Evolutionary conservation across 2,329 filamentous ascomycete species (phyloP).

Genomic region (Alternaria sp.): DNA sequence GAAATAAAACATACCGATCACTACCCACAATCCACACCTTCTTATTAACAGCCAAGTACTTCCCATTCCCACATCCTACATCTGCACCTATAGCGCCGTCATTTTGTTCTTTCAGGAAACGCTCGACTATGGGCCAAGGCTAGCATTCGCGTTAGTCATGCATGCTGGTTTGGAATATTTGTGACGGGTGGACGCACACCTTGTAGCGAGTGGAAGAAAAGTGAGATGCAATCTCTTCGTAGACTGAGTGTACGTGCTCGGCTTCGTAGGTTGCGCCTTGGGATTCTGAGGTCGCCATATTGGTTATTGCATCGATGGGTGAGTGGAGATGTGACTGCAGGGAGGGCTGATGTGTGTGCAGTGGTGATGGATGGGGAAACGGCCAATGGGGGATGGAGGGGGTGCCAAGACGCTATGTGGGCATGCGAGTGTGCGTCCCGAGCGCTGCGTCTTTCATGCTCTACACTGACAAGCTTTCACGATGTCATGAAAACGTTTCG

Average conservation of each 20-base stretch:
- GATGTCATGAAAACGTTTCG: neutral
- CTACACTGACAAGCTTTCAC: neutral
- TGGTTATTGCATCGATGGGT: neutral
- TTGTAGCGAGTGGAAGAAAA: constrained; percentile 81
- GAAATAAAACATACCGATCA: constrained; percentile 69
- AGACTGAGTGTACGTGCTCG: constrained; percentile 87
- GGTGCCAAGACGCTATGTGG: constrained; percentile 10
- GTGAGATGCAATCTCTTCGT: constrained; percentile 84
- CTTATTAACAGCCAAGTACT: constrained; percentile 84
- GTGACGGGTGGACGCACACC: constrained; percentile 51
- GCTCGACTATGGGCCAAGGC: constrained; percentile 91
- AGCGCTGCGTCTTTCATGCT: neutral
- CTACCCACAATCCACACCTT: constrained; percentile 75
- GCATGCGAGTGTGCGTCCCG: neutral
- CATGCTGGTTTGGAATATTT: neutral
- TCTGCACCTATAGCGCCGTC: constrained; percentile 83
- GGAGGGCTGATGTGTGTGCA: neutral
- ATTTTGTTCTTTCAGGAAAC: constrained; percentile 71
- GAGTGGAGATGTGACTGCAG: neutral
- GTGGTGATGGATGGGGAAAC: neutral
- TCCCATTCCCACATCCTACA: constrained; percentile 95
- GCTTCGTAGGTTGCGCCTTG: constrained; percentile 73
- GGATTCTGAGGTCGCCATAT: constrained; percentile 27
- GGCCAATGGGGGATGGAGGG: constrained; percentile 12
- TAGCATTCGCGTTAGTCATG: constrained; percentile 42